Evolutionary conservation across 495 filamentous ascomycete species (phyloP).

Genomic region (Cercophora samala): DNA sequence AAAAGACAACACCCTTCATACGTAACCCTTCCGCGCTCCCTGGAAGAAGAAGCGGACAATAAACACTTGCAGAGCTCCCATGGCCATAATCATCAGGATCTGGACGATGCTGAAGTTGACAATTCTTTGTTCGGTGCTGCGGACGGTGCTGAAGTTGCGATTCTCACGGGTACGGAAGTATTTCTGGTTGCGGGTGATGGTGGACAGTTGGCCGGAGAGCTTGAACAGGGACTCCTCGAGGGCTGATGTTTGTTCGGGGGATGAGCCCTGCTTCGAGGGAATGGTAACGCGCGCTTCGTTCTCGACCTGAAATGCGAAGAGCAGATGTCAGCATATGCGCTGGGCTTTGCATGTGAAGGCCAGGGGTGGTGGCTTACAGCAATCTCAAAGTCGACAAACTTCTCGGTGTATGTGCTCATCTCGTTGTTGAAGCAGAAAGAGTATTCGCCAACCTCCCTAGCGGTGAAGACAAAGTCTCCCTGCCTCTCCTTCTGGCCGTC

Average conservation of each 20-base stretch:
- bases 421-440: conserved; percentile 98
- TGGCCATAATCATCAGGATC: conserved; percentile 84
- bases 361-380: conserved; percentile 57
- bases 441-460: conserved; percentile 89
- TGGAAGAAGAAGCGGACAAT: conserved; percentile 98
- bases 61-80: conserved; percentile 97
- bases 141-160: conserved; percentile 95
- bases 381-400: conserved; percentile 98
- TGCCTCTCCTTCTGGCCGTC: conserved; percentile 91
- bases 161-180: conserved; percentile 99
- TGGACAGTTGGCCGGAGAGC: conserved; percentile 89
- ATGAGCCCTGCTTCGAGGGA: conserved; percentile 85
- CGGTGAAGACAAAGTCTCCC: conserved; percentile 98
- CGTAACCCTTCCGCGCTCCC: conserved; percentile 59
- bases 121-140: conserved; percentile 91
- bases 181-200: conserved; percentile 95
- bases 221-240: conserved; percentile 97
- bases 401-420: conserved; percentile 97
- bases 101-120: conserved; percentile 98
- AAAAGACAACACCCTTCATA: conserved; percentile 36
- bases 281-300: conserved; percentile 82
- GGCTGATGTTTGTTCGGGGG: conserved; percentile 84
- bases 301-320: conserved; percentile 64
- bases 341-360: neutral
- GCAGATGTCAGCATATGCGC: neutral